Percentiles rank a stretch among this genome's conserved stretches.
These are phyloP conservation scores for Byssothecium circinans DNA, from an alignment of 2,329 filamentous ascomycete genomes.

Conservation along the genomic window DNA sequence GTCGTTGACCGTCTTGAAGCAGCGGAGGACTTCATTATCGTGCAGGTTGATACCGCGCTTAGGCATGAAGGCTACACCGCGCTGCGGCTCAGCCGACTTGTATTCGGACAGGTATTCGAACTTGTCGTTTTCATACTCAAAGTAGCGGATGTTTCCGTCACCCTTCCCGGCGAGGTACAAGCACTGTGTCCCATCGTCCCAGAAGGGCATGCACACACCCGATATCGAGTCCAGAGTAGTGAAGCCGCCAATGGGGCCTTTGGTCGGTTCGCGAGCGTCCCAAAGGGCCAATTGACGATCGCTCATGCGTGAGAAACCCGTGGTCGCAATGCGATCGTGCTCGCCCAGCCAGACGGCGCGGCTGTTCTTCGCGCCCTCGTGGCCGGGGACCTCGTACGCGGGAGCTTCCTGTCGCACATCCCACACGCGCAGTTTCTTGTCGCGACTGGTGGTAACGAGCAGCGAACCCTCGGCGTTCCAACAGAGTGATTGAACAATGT, in stretches of 20 bases:
- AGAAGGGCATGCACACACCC: slow-evolving; percentile 96
- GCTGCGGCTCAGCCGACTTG: slow-evolving; percentile 93
- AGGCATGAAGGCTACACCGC: slow-evolving; percentile 90
- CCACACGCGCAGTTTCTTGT: slow-evolving; percentile 98
- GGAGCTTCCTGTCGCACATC: slow-evolving; percentile 91
- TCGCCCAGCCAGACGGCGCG: slow-evolving; percentile 96
- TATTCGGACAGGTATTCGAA: slow-evolving; percentile 97
- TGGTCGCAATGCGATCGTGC: slow-evolving; percentile 92
- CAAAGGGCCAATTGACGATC: slow-evolving; percentile 94
- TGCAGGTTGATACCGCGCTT: slow-evolving; percentile 94
- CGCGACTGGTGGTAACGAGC: slow-evolving; percentile 88
- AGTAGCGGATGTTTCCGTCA: slow-evolving; percentile 99
- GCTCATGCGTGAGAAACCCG: slow-evolving; percentile 97
- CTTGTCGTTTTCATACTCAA: slow-evolving; percentile 97
- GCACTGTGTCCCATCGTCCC: slow-evolving; percentile 95
- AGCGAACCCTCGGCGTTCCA: slow-evolving; percentile 90
- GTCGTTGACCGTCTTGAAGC: slow-evolving; percentile 97
- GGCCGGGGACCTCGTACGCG: slow-evolving; percentile 80
- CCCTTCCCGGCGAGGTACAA: slow-evolving; percentile 97
- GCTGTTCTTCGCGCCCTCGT: slow-evolving; percentile 95
- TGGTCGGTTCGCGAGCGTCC: slow-evolving; percentile 78
- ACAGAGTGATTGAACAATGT: slow-evolving; percentile 92
- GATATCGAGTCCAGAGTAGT: slow-evolving; percentile 91
- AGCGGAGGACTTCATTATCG: slow-evolving; percentile 88
- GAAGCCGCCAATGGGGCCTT: slow-evolving; percentile 83